Percentiles rank a stretch among this genome's conserved stretches.
Conservation (phyloP, 768 basidiomycete species). For the Tricholoma terreum region DNA sequence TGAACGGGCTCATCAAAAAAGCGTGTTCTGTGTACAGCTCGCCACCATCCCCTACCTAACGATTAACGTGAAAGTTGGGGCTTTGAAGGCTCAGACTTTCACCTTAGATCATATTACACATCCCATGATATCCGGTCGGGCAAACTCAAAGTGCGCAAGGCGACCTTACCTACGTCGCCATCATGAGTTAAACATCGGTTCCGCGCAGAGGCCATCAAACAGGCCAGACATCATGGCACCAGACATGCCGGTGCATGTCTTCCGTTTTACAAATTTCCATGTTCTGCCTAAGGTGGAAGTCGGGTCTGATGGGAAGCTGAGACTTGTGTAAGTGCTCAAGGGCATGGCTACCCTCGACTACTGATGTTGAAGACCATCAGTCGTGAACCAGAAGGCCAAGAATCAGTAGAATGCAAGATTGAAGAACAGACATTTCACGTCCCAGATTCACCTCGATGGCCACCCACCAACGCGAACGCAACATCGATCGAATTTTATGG, state of each 20-base stretch:
- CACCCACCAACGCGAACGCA: too few species aligned
- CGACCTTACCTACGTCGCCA: background rate
- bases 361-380: constrained; percentile 1
- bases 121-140: constrained; percentile 74
- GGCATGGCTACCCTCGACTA: constrained; percentile 34
- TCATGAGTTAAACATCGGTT: constrained; percentile 3
- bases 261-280: constrained; percentile 80
- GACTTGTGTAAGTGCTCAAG: too few species aligned
- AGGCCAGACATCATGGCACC: too few species aligned
- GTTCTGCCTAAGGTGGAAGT: constrained; percentile 79
- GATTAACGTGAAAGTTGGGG: constrained; percentile 80
- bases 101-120: constrained; percentile 82
- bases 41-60: constrained; percentile 32
- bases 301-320: constrained; percentile 63
- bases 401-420: constrained; percentile 50
- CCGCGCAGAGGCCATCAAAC: too few species aligned
- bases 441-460: too few species aligned
- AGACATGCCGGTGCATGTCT: constrained; percentile 74
- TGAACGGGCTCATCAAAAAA: too few species aligned
- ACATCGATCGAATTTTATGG: too few species aligned
- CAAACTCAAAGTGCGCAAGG: constrained; percentile 60
- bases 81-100: constrained; percentile 77
- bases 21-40: constrained; percentile 5
- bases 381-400: constrained; percentile 25
- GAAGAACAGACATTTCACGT: constrained; percentile 45